Evolutionary conservation across 1,284 basidiomycete species (phyloP), one percentile per base, ranked within the genome.

Genomic region (Marasmius tenuissimus): DNA sequence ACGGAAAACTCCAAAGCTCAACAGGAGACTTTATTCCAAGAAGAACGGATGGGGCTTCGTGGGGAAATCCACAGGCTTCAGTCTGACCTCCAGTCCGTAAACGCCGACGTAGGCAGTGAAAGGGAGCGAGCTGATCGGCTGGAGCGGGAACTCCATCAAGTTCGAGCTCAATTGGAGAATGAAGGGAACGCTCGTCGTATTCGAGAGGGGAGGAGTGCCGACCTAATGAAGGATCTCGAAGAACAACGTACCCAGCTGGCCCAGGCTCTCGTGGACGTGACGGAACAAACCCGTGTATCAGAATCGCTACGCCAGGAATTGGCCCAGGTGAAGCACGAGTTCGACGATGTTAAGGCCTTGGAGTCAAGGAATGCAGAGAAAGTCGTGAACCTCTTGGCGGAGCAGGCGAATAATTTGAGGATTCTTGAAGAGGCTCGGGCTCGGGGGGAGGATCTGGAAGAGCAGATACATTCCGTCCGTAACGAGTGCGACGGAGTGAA

Each of bases 341-440:
- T 88, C 42, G 88, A 91, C 63, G 90, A 91, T 61, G 83, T 91
- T n/a, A 88, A 91, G 68, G 76, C 80, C 14, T 77, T 92, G 48
- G 91, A 93, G 73, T 80, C 82, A 35, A 81, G 86, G 63, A 85
- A 92, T 55, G 79, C 84, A 18, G 77, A 77, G 58, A 90, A 89
- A 68, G 76, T 93, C 20, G 80, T 83, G 7, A 79, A 79, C 53
- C 75, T 95, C 45, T 78, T 94, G 50, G 85, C 88, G 61, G 92
- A 94, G 57, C 89, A 94, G 67, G 86, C 87, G 14, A 79, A 78
- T 51, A 86, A 85, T 33, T 74, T 94, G 40, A 83, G 84, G 20
- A 85, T 85, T 20, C 77, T 96, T 20, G 91, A 93, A 66, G 89
- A 89, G 60, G 89, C 91, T 0, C 85, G 91, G 48, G 76, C 83